Base-by-base conservation (phyloP, 345 rosid species). In the Geranium rotundifolium region DNA sequence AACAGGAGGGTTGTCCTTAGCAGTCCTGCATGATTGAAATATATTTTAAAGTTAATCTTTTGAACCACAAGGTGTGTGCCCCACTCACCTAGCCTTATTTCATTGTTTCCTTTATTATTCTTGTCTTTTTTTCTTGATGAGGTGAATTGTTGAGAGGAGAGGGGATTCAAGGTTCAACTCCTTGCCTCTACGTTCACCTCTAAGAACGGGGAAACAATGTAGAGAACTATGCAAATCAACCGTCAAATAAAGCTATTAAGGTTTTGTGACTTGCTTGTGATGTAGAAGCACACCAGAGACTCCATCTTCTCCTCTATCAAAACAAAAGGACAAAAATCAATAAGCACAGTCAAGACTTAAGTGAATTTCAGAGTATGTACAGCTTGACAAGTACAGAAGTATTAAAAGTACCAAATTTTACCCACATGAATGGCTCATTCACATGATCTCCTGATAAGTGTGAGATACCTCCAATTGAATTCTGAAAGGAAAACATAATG, bases 201-300 rank as follows among this genome's bases (percentile, higher is more conserved):
- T 68, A 62, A 77, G 62, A 65, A 57, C 70, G 61, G 54, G 49
- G 57, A 73, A 79, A 76, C 75, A 68, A 65, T 74, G 68, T 75
- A 71, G 80, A 80, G 76, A 81, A 77, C 76, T 81, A 70, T 76
- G 87, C 91, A 84, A 84, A 84, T 84, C 90, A 93, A 84, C 89
- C 74, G 56, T 77, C 83, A 81, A 56, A 75, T 73, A 85, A 66
- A 87, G 81, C 76, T 79, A 84, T 57, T 65, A 92, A 68, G 81
- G 83, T 83, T 83, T 80, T 80, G 78, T 87, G 74, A 92, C 99
- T 87, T 87, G 90, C 99, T 89, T 93, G 96, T 93, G 99, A 89
- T 93, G 99, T 77, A 93, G 91, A 77, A 93, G 97, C 68, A 89
- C 96, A 54, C 97, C 99, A 17, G 95, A 84, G 79, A 93, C 91